Percentiles rank a stretch among this genome's conserved stretches.
These are phyloP conservation scores for Suillus subluteus DNA, from an alignment of 768 basidiomycete genomes.

Conservation along the genomic window DNA sequence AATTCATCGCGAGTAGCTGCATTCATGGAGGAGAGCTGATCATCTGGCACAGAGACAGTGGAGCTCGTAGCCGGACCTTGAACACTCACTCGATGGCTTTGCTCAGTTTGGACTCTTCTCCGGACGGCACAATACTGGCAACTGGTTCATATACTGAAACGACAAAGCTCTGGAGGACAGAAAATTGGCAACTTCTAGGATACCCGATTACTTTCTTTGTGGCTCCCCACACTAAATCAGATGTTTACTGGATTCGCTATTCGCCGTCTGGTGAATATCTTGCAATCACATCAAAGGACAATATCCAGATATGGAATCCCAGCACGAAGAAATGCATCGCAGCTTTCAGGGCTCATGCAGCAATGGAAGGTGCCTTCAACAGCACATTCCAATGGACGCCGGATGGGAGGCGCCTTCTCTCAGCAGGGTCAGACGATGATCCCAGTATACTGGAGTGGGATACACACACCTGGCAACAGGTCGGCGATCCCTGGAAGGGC, in stretches of 20 bases:
- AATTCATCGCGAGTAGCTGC: not conserved
- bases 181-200: not conserved
- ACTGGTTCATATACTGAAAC: not conserved
- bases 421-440: not conserved
- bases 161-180: not conserved
- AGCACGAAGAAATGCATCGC: not conserved
- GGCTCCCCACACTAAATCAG: not conserved
- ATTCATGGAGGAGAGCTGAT: not conserved
- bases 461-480: not conserved
- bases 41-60: not conserved
- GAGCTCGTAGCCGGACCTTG: not conserved
- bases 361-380: not conserved
- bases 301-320: not conserved
- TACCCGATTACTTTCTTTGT: not conserved
- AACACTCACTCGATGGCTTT: not conserved
- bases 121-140: not conserved
- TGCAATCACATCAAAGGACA: not conserved
- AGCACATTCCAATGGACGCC: not conserved
- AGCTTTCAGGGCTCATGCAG: not conserved
- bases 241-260: not conserved
- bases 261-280: not conserved
- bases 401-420: constrained; percentile 1
- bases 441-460: not conserved
- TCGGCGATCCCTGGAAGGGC: not conserved
- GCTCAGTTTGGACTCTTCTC: not conserved